Evolutionary conservation across 2,329 filamentous ascomycete species (phyloP).

Genomic region (Colletotrichum costaricense): DNA sequence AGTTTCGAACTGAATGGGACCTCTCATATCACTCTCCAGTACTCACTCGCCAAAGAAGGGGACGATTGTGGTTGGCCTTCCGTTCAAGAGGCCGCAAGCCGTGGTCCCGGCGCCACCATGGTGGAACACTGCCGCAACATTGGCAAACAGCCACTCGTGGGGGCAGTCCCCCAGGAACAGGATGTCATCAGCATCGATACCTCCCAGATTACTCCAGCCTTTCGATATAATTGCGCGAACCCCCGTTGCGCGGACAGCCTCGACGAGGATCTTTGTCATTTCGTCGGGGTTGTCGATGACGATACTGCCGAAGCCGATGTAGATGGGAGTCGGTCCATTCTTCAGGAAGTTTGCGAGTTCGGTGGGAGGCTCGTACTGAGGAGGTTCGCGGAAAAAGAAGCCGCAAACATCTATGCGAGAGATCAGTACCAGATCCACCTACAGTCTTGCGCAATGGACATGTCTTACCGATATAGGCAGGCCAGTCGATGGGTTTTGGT

Average conservation of each 20-base stretch:
- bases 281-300: constrained; percentile 34
- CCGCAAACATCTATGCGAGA: constrained; percentile 37
- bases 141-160: constrained; percentile 67
- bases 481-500: constrained; percentile 75
- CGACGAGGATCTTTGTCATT: constrained; percentile 27
- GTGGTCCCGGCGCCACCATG: constrained; percentile 70
- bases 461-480: constrained; percentile 63
- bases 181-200: constrained; percentile 42
- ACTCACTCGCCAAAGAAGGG: constrained; percentile 57
- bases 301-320: constrained; percentile 36
- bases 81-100: constrained; percentile 61
- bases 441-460: too few species aligned
- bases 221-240: constrained; percentile 34
- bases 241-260: constrained; percentile 23
- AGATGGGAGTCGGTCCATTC: constrained; percentile 55
- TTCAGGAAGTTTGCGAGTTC: constrained; percentile 67
- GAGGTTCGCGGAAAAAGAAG: constrained; percentile 39
- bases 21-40: not conserved
- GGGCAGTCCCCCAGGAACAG: constrained; percentile 65
- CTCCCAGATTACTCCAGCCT: constrained; percentile 35
- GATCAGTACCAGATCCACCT: not conserved
- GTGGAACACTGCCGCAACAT: constrained; percentile 65
- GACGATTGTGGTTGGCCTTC: constrained; percentile 63
- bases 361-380: constrained; percentile 56
- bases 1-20: not conserved